Percentiles rank a stretch among this genome's conserved stretches.
Evolutionary conservation across 1,284 basidiomycete genomes (phyloP).

Genomic region (Cystobasidiaceae sp.): DNA sequence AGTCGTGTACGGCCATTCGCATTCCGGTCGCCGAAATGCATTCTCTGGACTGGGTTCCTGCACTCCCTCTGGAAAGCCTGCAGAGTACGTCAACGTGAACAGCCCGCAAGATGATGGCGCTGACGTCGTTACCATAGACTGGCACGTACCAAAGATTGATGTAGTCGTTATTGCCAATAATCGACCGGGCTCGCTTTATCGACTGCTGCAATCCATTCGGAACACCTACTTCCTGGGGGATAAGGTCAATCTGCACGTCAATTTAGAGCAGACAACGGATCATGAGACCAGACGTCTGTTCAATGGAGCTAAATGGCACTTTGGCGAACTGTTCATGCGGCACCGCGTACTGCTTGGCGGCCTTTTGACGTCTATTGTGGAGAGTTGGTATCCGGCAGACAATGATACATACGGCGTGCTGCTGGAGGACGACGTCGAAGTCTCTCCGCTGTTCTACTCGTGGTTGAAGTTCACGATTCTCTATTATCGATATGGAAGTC

Average conservation of each 20-base stretch:
- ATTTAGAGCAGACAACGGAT: slow-evolving; percentile 69
- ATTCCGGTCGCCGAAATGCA: slow-evolving; percentile 32
- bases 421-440: slow-evolving; percentile 74
- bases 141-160: slow-evolving; percentile 63
- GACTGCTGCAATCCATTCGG: slow-evolving; percentile 62
- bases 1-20: slow-evolving; percentile 23
- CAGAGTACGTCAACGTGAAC: slow-evolving; percentile 32
- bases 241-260: slow-evolving; percentile 57
- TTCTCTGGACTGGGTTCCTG: slow-evolving; percentile 37
- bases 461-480: slow-evolving; percentile 71
- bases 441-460: slow-evolving; percentile 73
- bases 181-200: slow-evolving; percentile 62
- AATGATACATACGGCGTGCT: slow-evolving; percentile 69
- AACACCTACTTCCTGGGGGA: slow-evolving; percentile 64
- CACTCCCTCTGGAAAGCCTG: slow-evolving; percentile 37
- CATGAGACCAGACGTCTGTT: slow-evolving; percentile 56
- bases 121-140: slow-evolving; percentile 52
- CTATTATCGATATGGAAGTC: slow-evolving; percentile 58
- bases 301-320: slow-evolving; percentile 56
- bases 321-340: slow-evolving; percentile 53
- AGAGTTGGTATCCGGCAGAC: slow-evolving; percentile 72
- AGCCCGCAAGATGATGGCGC: not conserved
- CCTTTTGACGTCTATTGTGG: slow-evolving; percentile 69
- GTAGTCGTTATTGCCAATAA: slow-evolving; percentile 69
- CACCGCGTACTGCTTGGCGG: slow-evolving; percentile 69